Percentiles rank a stretch among this genome's conserved stretches.
Conservation (phyloP, 179 eudicot species). For the Beta macrorhiza region DNA sequence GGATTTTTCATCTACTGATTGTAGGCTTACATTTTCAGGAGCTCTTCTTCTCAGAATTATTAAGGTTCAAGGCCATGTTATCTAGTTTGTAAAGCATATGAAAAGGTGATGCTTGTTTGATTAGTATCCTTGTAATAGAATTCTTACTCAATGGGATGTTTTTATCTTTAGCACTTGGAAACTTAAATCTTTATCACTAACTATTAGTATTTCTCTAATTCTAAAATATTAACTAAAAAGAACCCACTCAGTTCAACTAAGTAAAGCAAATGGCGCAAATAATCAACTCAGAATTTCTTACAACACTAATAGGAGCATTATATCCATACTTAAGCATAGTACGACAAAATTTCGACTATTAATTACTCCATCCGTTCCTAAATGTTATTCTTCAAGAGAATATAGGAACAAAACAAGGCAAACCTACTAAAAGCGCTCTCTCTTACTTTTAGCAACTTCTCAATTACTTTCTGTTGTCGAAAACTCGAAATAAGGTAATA, state of each 20-base stretch:
- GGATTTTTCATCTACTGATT: too few species aligned
- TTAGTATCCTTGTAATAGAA: not conserved
- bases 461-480: too few species aligned
- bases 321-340: not conserved
- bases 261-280: not conserved
- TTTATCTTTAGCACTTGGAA: not conserved
- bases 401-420: too few species aligned
- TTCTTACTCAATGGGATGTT: not conserved
- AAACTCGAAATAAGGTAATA: too few species aligned
- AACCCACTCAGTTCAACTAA: not conserved
- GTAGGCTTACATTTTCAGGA: not conserved
- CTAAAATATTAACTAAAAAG: too few species aligned
- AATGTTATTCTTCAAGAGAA: too few species aligned
- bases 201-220: too few species aligned
- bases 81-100: not conserved
- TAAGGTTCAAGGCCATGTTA: not conserved
- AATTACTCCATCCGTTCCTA: too few species aligned
- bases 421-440: too few species aligned
- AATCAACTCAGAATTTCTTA: too few species aligned
- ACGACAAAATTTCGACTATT: not conserved
- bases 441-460: too few species aligned
- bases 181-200: too few species aligned
- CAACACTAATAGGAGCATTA: not conserved
- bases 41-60: not conserved
- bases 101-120: not conserved